Conservation (phyloP, 2,329 filamentous ascomycete species). For the Sarocladium brachiariae region DNA sequence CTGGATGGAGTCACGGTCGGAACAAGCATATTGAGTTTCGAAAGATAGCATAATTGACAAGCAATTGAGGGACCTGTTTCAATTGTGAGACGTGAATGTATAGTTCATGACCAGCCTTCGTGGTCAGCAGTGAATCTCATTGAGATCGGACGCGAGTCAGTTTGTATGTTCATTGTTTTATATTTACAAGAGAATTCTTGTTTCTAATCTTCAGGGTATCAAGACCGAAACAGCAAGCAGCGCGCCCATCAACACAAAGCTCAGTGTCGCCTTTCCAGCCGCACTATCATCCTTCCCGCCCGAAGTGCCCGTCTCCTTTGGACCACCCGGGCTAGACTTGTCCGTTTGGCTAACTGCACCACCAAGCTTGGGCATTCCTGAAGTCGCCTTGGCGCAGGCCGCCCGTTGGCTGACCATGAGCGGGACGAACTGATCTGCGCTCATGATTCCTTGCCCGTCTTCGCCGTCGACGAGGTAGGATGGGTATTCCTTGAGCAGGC, state of each 20-base stretch:
- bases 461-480: neutral
- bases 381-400: neutral
- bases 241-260: slow-evolving; percentile 6
- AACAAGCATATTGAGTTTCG: too few relatives aligned
- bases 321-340: too few relatives aligned
- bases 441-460: neutral
- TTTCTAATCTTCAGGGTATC: neutral
- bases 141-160: too few relatives aligned
- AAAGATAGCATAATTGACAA: too few relatives aligned
- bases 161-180: too few relatives aligned
- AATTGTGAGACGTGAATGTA: too few relatives aligned
- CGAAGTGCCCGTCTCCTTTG: neutral
- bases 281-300: neutral
- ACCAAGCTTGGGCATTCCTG: neutral
- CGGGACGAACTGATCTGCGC: neutral
- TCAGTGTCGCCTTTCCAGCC: neutral
- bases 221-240: slow-evolving; percentile 2
- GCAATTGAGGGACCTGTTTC: too few relatives aligned
- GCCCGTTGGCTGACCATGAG: neutral
- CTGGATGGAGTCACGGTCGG: too few relatives aligned
- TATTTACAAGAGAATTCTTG: too few relatives aligned
- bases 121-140: too few relatives aligned
- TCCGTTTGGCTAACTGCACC: too few relatives aligned
- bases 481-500: slow-evolving; percentile 1
- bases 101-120: too few relatives aligned